Conservation (phyloP, 192 early-diverging fungal species). For the Coemansia biformis region DNA sequence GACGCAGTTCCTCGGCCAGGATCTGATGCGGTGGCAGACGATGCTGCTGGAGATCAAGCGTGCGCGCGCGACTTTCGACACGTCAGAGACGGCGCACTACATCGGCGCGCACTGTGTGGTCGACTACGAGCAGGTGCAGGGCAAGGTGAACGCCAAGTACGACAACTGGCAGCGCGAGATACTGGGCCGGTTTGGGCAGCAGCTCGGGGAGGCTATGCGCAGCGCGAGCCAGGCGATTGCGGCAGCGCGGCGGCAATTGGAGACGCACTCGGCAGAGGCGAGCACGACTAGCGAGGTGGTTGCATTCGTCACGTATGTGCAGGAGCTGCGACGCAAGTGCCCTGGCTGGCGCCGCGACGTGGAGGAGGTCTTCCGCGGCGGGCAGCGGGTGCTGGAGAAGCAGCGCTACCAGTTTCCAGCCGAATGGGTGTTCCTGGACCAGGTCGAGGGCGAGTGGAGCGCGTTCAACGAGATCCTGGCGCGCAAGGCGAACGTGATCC, state of each 20-base stretch:
- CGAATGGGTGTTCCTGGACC: conserved; percentile 94
- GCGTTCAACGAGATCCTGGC: conserved; percentile 91
- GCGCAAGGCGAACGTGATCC: conserved; percentile 86
- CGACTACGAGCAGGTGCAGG: conserved; percentile 97
- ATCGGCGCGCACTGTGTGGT: conserved; percentile 82
- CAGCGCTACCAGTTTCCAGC: conserved; percentile 91
- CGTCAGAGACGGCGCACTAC: conserved; percentile 78
- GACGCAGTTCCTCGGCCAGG: conserved; percentile 75
- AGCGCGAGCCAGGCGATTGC: conserved; percentile 70
- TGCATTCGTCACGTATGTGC: conserved; percentile 90
- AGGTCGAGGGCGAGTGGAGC: conserved; percentile 96
- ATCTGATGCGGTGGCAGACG: conserved; percentile 88
- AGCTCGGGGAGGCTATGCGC: conserved; percentile 75
- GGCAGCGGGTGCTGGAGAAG: conserved; percentile 88
- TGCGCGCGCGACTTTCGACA: conserved; percentile 93
- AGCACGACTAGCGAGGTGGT: conserved; percentile 87
- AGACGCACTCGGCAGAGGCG: conserved; percentile 79
- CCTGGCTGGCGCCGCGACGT: conserved; percentile 75
- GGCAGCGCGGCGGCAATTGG: conserved; percentile 76
- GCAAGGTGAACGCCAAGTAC: conserved; percentile 96
- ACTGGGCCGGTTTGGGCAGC: conserved; percentile 80
- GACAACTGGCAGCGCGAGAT: conserved; percentile 98
- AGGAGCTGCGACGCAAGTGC: conserved; percentile 85
- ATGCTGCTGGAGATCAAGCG: conserved; percentile 92
- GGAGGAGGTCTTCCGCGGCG: conserved; percentile 74